Conservation (phyloP, 495 filamentous ascomycete species). For the Talaromyces liani region DNA sequence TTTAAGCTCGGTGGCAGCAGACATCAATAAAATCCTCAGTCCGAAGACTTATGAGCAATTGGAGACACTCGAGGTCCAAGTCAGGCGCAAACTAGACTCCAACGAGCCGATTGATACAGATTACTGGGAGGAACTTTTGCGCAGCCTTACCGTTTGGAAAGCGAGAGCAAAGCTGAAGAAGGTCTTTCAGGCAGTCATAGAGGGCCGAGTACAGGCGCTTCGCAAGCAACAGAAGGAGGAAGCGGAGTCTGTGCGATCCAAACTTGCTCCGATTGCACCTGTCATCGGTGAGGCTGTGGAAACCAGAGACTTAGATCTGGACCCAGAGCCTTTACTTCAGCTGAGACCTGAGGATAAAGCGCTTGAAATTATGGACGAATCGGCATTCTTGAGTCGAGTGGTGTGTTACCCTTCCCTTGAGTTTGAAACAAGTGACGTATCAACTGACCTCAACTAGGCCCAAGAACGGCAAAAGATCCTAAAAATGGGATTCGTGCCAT, state of each 20-base stretch:
- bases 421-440: slow-evolving; percentile 9
- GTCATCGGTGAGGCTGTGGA: slow-evolving; percentile 8
- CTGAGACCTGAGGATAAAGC: slow-evolving; percentile 61
- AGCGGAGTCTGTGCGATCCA: slow-evolving; percentile 52
- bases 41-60: slow-evolving; percentile 87
- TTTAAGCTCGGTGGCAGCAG: slow-evolving; percentile 71
- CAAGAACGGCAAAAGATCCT: slow-evolving; percentile 56
- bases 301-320: slow-evolving; percentile 27
- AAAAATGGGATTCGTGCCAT: slow-evolving; percentile 63
- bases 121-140: slow-evolving; percentile 92
- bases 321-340: slow-evolving; percentile 67
- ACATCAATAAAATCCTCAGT: slow-evolving; percentile 78
- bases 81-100: slow-evolving; percentile 72
- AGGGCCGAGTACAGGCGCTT: slow-evolving; percentile 60
- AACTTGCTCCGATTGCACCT: slow-evolving; percentile 43
- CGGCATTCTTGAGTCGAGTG: slow-evolving; percentile 51
- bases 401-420: slow-evolving; percentile 25
- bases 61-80: slow-evolving; percentile 74
- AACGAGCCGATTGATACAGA: slow-evolving; percentile 92
- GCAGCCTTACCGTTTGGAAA: slow-evolving; percentile 82
- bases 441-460: slow-evolving; percentile 25
- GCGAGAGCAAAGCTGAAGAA: slow-evolving; percentile 78
- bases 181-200: slow-evolving; percentile 71
- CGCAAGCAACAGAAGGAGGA: slow-evolving; percentile 63
- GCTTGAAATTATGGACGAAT: slow-evolving; percentile 55